A percentile compares a stretch with the other conserved stretches of the same genome.
Conservation (phyloP, 306 rosid species). For the Vicia villosa region DNA sequence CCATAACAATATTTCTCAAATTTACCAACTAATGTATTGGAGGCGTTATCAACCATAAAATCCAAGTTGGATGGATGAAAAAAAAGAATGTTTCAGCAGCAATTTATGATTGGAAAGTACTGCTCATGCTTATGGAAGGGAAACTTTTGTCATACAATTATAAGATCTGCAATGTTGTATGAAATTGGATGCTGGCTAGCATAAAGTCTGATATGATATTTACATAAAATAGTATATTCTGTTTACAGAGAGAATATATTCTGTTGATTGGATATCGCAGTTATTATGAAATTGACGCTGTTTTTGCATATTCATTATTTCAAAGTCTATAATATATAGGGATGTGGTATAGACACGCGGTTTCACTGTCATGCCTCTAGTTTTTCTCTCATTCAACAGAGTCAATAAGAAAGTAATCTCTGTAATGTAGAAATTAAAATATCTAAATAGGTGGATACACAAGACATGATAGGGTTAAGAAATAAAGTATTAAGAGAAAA, state of each 20-base stretch:
- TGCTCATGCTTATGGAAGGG: not conserved
- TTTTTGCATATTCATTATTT: not conserved
- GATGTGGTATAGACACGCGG: not conserved
- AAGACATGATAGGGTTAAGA: not conserved
- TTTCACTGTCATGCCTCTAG: not conserved
- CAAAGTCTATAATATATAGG: not conserved
- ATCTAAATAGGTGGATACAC: not conserved
- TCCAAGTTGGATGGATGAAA: not conserved
- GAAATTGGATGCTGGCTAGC: not conserved
- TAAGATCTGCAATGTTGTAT: not conserved
- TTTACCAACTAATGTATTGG: not conserved
- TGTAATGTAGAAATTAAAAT: not conserved
- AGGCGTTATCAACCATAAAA: not conserved
- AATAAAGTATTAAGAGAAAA: not conserved
- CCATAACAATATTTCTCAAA: slow-evolving; percentile 16
- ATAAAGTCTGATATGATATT: not conserved
- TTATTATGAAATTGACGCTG: not conserved
- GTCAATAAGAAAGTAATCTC: not conserved
- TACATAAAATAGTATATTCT: not conserved
- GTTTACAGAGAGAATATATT: not conserved
- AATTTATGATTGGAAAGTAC: not conserved
- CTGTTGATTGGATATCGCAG: not conserved
- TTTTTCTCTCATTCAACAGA: not conserved
- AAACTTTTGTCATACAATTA: not conserved
- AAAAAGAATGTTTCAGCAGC: not conserved